Percentiles rank a stretch among this genome's conserved stretches.
Conservation (phyloP, 495 filamentous ascomycete genomes). For the Bombardia bombarda region DNA sequence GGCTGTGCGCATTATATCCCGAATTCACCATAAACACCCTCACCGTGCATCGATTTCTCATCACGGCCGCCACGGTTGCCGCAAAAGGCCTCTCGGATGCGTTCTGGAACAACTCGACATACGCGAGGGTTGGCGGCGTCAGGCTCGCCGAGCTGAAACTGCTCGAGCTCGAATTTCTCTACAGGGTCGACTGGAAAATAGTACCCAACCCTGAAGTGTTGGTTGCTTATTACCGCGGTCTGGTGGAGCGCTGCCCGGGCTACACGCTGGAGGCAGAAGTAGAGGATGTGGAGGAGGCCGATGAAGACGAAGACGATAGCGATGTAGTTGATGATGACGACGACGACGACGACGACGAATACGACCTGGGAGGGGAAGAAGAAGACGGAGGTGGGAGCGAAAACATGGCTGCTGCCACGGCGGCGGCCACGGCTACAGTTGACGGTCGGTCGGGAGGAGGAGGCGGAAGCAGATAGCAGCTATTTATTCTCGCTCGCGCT, state of each 20-base stretch:
- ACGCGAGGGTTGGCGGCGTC: slow-evolving; percentile 88
- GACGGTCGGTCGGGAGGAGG: too few species aligned
- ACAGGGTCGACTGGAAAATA: slow-evolving; percentile 89
- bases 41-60: slow-evolving; percentile 94
- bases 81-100: slow-evolving; percentile 92
- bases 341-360: slow-evolving; percentile 17
- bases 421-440: too few species aligned
- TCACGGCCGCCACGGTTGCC: slow-evolving; percentile 89
- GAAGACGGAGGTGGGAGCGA: not conserved
- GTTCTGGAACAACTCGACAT: slow-evolving; percentile 96
- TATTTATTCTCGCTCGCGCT: too few species aligned
- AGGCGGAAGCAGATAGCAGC: too few species aligned
- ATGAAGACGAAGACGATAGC: slow-evolving; percentile 11
- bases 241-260: slow-evolving; percentile 54
- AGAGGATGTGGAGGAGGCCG: slow-evolving; percentile 6
- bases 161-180: slow-evolving; percentile 90
- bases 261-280: slow-evolving; percentile 33
- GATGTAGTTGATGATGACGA: slow-evolving; percentile 14
- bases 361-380: slow-evolving; percentile 4
- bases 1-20: slow-evolving; percentile 83
- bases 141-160: slow-evolving; percentile 80
- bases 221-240: slow-evolving; percentile 82
- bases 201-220: slow-evolving; percentile 90
- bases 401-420: too few species aligned
- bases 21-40: slow-evolving; percentile 91